These are phyloP conservation scores for Cyclotella cryptica DNA, from an alignment of 108 stramenopile species.

Conservation along the genomic window DNA sequence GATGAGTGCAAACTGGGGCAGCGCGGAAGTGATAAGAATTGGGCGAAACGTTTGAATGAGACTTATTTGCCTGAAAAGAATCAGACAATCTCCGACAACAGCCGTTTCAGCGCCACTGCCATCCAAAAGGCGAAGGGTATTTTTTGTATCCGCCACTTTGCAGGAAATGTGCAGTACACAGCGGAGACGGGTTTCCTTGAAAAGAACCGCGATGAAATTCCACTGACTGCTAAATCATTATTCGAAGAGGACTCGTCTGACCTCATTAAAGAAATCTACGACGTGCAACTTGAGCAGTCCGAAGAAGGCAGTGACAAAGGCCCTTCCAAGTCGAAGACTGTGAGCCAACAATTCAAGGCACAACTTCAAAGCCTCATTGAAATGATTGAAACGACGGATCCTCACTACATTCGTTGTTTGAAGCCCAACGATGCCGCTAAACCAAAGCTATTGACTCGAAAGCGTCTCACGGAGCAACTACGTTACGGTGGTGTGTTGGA, in stretches of 20 bases:
- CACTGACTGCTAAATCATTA: slow-evolving; percentile 86
- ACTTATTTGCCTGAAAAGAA: slow-evolving; percentile 79
- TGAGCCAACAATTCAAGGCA: slow-evolving; percentile 95
- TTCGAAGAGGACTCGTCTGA: slow-evolving; percentile 84
- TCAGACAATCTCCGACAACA: slow-evolving; percentile 82
- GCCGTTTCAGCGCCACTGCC: slow-evolving; percentile 75
- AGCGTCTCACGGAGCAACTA: slow-evolving; percentile 94
- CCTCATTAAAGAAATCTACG: slow-evolving; percentile 84
- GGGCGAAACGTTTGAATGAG: slow-evolving; percentile 82
- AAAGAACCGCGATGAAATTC: slow-evolving; percentile 98
- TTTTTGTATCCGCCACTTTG: slow-evolving; percentile 94
- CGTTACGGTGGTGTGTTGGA: slow-evolving; percentile 99
- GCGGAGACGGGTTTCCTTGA: slow-evolving; percentile 96
- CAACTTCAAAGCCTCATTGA: slow-evolving; percentile 89
- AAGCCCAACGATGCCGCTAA: slow-evolving; percentile 96
- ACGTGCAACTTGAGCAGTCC: slow-evolving; percentile 64
- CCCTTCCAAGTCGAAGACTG: slow-evolving; percentile 75
- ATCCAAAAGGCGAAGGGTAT: slow-evolving; percentile 78
- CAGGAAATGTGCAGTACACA: slow-evolving; percentile 94
- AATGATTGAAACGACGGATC: slow-evolving; percentile 94
- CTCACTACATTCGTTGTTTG: slow-evolving; percentile 99
- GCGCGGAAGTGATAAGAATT: slow-evolving; percentile 85
- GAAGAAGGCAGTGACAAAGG: slow-evolving; percentile 57
- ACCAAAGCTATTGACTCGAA: slow-evolving; percentile 81
- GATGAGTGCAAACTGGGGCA: slow-evolving; percentile 91